Percentiles rank a stretch among this genome's conserved stretches.
Conservation (phyloP, 1,284 basidiomycete genomes). For the Tilletia indica region DNA sequence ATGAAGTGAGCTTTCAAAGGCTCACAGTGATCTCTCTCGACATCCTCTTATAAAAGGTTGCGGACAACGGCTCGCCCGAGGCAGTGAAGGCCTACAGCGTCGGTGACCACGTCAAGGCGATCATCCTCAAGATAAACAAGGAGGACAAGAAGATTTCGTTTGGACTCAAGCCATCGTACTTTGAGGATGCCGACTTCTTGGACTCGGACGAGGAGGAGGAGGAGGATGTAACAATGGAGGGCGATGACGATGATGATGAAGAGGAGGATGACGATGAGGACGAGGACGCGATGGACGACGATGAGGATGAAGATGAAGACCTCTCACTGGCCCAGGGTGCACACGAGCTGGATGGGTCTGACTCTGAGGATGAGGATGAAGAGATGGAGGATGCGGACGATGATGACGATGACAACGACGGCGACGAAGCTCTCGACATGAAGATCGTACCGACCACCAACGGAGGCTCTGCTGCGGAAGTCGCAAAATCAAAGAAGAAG, state of each 20-base stretch:
- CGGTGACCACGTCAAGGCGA: constrained; percentile 80
- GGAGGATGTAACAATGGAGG: constrained; percentile 25
- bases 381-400: constrained; percentile 45
- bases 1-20: not conserved
- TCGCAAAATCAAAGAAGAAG: constrained; percentile 26
- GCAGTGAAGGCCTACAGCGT: constrained; percentile 80
- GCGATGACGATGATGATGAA: constrained; percentile 26
- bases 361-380: constrained; percentile 47
- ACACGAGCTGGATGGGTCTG: constrained; percentile 51
- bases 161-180: constrained; percentile 85
- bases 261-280: constrained; percentile 32
- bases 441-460: not conserved
- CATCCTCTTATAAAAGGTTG: constrained; percentile 66
- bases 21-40: too few species aligned
- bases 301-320: constrained; percentile 34
- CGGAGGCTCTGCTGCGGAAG: not conserved
- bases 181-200: constrained; percentile 59
- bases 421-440: constrained; percentile 14
- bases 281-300: constrained; percentile 23
- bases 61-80: constrained; percentile 70
- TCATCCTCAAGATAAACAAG: constrained; percentile 70
- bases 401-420: constrained; percentile 32
- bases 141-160: constrained; percentile 79
- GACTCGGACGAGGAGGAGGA: constrained; percentile 59
- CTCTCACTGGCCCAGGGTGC: constrained; percentile 18